These are phyloP conservation scores for Panellus pusillus DNA, from an alignment of 768 basidiomycete species.

Conservation along the genomic window DNA sequence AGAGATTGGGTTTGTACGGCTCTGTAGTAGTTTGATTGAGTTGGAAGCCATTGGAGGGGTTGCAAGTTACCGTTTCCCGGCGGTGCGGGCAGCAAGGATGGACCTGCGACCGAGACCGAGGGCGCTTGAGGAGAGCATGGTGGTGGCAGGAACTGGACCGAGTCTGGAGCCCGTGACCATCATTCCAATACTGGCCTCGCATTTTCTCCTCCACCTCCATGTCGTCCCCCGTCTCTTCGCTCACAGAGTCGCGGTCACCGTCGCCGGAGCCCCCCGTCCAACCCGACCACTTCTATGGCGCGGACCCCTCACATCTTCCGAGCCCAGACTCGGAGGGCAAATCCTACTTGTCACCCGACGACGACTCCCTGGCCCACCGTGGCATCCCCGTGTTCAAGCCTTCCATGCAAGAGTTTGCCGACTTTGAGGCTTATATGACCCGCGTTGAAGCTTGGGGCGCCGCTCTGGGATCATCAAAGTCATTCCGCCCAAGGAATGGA, in stretches of 20 bases:
- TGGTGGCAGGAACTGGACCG: neutral
- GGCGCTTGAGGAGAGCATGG: conserved; percentile 49
- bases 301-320: conserved; percentile 47
- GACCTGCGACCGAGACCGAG: conserved; percentile 46
- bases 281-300: conserved; percentile 83
- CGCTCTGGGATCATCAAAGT: conserved; percentile 94
- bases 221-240: conserved; percentile 32
- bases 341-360: conserved; percentile 72
- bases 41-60: neutral
- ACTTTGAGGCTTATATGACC: conserved; percentile 91
- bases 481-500: conserved; percentile 93
- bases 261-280: conserved; percentile 54
- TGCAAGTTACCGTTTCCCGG: conserved; percentile 41
- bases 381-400: conserved; percentile 98
- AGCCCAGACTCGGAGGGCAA: conserved; percentile 66
- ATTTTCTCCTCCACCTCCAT: conserved; percentile 1
- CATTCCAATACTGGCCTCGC: neutral
- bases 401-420: conserved; percentile 84
- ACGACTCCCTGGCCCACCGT: conserved; percentile 77
- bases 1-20: conserved; percentile 65
- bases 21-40: conserved; percentile 30
- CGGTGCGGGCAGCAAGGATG: conserved; percentile 25
- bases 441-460: conserved; percentile 84
- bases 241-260: conserved; percentile 53
- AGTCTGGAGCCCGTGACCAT: too few relatives aligned